Conservation (phyloP, 2,329 filamentous ascomycete genomes). For the Phyllosticta capitalensis region DNA sequence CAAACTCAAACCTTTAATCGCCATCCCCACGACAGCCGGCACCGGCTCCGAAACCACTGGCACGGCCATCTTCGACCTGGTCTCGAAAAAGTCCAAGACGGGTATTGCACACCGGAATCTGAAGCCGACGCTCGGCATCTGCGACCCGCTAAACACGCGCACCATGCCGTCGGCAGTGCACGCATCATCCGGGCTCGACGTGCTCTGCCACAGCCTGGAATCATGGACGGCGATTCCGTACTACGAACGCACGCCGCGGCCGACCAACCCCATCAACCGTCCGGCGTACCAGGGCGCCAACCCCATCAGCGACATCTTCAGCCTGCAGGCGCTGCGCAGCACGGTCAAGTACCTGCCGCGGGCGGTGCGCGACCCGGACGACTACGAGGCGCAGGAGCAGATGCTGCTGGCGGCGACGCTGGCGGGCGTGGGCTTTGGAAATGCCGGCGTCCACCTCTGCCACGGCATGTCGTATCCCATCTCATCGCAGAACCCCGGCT, state of each 20-base stretch:
- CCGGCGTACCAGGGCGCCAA: conserved; percentile 97
- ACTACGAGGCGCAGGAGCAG: conserved; percentile 83
- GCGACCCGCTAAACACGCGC: conserved; percentile 76
- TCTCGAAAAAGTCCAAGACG: conserved; percentile 83
- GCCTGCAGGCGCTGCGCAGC: conserved; percentile 68
- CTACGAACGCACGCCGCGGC: conserved; percentile 72
- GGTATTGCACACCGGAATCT: conserved; percentile 91
- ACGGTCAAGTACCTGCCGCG: conserved; percentile 91
- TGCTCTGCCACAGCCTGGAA: conserved; percentile 89
- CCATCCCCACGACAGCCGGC: conserved; percentile 76
- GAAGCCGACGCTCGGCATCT: conserved; percentile 89
- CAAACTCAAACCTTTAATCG: conserved; percentile 65
- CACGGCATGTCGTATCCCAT: conserved; percentile 97
- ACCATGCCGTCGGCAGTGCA: conserved; percentile 96
- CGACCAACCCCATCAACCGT: conserved; percentile 77
- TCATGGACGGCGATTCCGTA: conserved; percentile 98
- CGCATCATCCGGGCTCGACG: conserved; percentile 83
- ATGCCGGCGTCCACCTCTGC: conserved; percentile 86
- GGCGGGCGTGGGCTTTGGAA: conserved; percentile 93
- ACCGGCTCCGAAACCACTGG: conserved; percentile 93
- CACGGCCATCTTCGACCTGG: conserved; percentile 94
- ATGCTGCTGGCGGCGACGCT: conserved; percentile 94
- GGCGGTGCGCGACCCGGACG: conserved; percentile 77
- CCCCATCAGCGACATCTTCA: conserved; percentile 96
- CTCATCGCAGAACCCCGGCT: conserved; percentile 85